Conservation (phyloP, 768 basidiomycete species). For the Dentipellis fragilis region DNA sequence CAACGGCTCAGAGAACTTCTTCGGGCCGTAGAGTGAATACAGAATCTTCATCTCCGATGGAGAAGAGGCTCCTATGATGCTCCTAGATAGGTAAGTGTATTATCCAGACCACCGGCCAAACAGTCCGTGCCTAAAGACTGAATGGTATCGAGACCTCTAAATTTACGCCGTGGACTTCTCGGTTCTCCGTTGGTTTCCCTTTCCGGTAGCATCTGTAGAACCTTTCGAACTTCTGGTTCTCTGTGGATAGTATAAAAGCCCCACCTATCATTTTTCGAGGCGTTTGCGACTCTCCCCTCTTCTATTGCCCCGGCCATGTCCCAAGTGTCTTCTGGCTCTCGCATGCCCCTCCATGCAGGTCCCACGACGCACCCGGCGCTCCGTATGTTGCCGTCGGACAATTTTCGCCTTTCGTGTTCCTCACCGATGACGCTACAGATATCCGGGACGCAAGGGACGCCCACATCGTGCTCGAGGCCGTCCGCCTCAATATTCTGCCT, state of each 20-base stretch:
- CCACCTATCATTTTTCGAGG: constrained; percentile 1
- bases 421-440: constrained; percentile 29
- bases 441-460: constrained; percentile 75
- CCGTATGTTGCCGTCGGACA: background rate
- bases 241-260: constrained; percentile 12
- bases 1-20: constrained; percentile 2
- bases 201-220: constrained; percentile 2
- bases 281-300: background rate
- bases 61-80: constrained; percentile 4
- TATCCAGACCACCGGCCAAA: constrained; percentile 5
- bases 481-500: constrained; percentile 58
- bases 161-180: background rate
- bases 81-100: constrained; percentile 7
- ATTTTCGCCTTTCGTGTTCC: background rate
- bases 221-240: constrained; percentile 6
- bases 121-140: constrained; percentile 14
- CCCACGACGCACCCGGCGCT: background rate
- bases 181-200: constrained; percentile 7
- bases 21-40: constrained; percentile 5
- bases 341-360: background rate
- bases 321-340: background rate
- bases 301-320: constrained; percentile 5
- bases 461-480: constrained; percentile 67
- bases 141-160: constrained; percentile 7
- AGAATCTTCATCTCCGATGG: background rate